phyloP scores from a whole-genome alignment of 2,329 filamentous ascomycete genomes.

The Atkinsonella hypoxylon region DNA sequence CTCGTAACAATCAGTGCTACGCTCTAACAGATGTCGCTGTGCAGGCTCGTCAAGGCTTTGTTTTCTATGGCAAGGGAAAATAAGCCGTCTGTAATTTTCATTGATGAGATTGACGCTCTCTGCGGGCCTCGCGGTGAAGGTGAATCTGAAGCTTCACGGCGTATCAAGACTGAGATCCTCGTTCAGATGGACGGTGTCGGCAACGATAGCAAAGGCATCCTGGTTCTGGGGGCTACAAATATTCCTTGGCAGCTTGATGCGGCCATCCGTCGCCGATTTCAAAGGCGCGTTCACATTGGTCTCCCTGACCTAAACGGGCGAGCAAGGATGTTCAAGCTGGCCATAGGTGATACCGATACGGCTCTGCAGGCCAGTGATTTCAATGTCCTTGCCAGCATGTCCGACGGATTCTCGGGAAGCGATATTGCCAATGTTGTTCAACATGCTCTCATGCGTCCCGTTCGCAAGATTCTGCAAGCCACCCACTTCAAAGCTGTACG shows the following conservation, averaged over 20 bases:
- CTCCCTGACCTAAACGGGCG: constrained; percentile 78
- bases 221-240: constrained; percentile 93
- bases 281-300: constrained; percentile 89
- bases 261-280: constrained; percentile 91
- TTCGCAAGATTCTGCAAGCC: constrained; percentile 90
- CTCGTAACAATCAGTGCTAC: background rate
- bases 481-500: constrained; percentile 92
- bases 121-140: constrained; percentile 88
- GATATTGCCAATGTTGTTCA: constrained; percentile 96
- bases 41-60: constrained; percentile 82
- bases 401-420: constrained; percentile 89
- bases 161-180: constrained; percentile 96
- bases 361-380: constrained; percentile 69
- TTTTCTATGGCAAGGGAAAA: constrained; percentile 98
- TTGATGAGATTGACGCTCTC: constrained; percentile 93
- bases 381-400: constrained; percentile 64
- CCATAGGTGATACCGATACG: constrained; percentile 86
- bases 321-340: constrained; percentile 90
- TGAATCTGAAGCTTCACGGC: constrained; percentile 90
- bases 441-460: constrained; percentile 92
- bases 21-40: constrained; percentile 11
- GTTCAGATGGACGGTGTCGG: constrained; percentile 99
- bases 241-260: constrained; percentile 98
- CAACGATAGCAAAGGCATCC: constrained; percentile 83
- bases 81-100: constrained; percentile 96